phyloP scores from a whole-genome alignment of 805 yeast species.

The Starmerella tilneyi region DNA sequence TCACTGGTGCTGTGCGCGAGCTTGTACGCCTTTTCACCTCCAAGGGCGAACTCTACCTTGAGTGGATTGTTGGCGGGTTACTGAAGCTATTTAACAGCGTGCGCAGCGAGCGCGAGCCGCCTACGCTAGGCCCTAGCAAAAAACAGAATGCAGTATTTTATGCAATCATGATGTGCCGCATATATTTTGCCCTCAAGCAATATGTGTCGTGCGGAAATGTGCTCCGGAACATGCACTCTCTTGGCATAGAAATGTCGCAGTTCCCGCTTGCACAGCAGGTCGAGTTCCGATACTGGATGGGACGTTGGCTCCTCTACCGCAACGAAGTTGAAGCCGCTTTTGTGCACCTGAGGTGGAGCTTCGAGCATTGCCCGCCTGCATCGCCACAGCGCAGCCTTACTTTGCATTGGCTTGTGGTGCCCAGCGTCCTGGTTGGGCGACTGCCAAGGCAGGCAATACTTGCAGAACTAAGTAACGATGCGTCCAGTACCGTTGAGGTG shows the following conservation, averaged over 20 bases:
- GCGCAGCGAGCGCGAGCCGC: constrained; percentile 38
- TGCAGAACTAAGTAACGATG: constrained; percentile 27
- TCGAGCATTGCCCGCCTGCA: constrained; percentile 32
- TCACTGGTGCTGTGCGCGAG: constrained; percentile 10
- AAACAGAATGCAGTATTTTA: constrained; percentile 44
- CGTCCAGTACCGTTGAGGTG: constrained; percentile 31
- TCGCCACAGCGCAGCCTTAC: constrained; percentile 35
- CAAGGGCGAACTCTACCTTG: constrained; percentile 19
- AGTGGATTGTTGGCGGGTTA: constrained; percentile 44
- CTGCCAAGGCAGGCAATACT: constrained; percentile 35
- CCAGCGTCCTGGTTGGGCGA: constrained; percentile 46
- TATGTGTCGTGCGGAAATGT: constrained; percentile 47
- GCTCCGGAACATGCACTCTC: constrained; percentile 68
- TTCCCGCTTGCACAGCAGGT: constrained; percentile 24
- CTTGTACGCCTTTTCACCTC: constrained; percentile 10
- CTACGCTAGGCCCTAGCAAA: constrained; percentile 30
- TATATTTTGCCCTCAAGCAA: constrained; percentile 39
- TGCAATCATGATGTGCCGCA: constrained; percentile 45
- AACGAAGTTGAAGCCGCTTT: constrained; percentile 17
- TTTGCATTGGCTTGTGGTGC: constrained; percentile 43
- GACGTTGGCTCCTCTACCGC: constrained; percentile 31
- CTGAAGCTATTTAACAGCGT: constrained; percentile 52
- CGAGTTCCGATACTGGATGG: constrained; percentile 27
- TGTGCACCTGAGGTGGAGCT: constrained; percentile 47
- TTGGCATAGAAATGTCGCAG: constrained; percentile 13